These are phyloP conservation scores for Pharus latifolius DNA, from an alignment of 176 grass and related monocot genomes.

Conservation along the genomic window DNA sequence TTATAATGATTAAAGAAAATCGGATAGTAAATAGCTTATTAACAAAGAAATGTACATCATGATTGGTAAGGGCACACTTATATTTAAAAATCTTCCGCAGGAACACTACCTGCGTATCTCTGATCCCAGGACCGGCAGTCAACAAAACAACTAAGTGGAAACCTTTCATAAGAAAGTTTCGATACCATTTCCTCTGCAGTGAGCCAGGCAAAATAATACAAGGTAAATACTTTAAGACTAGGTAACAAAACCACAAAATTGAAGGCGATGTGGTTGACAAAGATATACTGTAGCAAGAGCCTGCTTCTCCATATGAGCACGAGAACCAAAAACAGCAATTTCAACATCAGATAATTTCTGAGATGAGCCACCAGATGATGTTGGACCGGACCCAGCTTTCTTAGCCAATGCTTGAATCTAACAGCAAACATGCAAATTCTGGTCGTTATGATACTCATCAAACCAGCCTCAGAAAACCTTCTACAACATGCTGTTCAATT, in stretches of 20 bases:
- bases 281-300: slow-evolving; percentile 84
- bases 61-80: not conserved
- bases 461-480: not conserved
- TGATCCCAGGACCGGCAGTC: slow-evolving; percentile 77
- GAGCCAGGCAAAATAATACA: not conserved
- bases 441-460: not conserved
- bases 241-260: not conserved
- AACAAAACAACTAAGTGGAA: slow-evolving; percentile 89
- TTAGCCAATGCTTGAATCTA: slow-evolving; percentile 51
- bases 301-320: slow-evolving; percentile 90
- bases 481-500: not conserved
- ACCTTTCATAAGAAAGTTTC: slow-evolving; percentile 96
- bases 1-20: slow-evolving; percentile 13
- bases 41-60: not conserved
- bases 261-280: not conserved
- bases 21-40: not conserved
- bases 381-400: slow-evolving; percentile 21
- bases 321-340: slow-evolving; percentile 89
- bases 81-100: not conserved
- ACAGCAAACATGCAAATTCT: not conserved
- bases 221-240: not conserved
- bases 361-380: slow-evolving; percentile 18
- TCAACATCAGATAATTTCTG: slow-evolving; percentile 52
- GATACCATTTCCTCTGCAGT: slow-evolving; percentile 92
- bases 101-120: slow-evolving; percentile 78